Conservation (phyloP, 371 early-diverging fungal species). For the Mortierella sp. region DNA sequence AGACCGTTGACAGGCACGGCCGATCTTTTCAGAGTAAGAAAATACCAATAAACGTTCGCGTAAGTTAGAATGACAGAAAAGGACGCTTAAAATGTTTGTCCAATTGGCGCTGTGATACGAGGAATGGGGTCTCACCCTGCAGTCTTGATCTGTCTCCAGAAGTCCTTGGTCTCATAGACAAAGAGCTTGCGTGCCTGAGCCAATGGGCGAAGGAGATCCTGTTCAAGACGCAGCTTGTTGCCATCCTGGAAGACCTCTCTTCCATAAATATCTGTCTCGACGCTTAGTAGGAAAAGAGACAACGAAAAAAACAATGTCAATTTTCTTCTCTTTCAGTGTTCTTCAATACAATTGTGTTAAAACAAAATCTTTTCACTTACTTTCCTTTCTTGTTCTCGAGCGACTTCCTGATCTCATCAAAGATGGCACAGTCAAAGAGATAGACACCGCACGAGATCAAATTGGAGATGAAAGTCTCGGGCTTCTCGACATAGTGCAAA, state of each 20-base stretch:
- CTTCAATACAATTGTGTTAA: conserved; percentile 1
- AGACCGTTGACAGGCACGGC: conserved; percentile 93
- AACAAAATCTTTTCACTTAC: conserved; percentile 25
- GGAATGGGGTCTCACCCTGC: conserved; percentile 85
- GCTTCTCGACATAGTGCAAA: conserved; percentile 97
- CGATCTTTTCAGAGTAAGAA: conserved; percentile 64
- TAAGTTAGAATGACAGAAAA: too few species aligned
- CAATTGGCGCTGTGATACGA: too few species aligned
- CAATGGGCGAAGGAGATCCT: conserved; percentile 89
- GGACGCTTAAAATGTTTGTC: too few species aligned
- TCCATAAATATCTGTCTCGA: conserved; percentile 52
- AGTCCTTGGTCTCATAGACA: conserved; percentile 80
- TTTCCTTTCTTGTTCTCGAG: conserved; percentile 71
- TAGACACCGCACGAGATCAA: conserved; percentile 95
- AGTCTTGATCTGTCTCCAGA: conserved; percentile 97
- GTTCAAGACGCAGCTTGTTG: conserved; percentile 86
- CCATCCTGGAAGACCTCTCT: conserved; percentile 67
- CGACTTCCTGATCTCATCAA: conserved; percentile 86
- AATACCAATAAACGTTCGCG: too few species aligned
- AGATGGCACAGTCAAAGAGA: conserved; percentile 87
- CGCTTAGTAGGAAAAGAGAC: conserved; percentile 21
- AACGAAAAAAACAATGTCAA: too few species aligned
- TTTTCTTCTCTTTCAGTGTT: not conserved
- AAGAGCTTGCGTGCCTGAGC: conserved; percentile 85
- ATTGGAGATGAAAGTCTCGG: conserved; percentile 93